Evolutionary conservation across 352 stramenopile species (phyloP).

Genomic region (Globisporangium irregulare): DNA sequence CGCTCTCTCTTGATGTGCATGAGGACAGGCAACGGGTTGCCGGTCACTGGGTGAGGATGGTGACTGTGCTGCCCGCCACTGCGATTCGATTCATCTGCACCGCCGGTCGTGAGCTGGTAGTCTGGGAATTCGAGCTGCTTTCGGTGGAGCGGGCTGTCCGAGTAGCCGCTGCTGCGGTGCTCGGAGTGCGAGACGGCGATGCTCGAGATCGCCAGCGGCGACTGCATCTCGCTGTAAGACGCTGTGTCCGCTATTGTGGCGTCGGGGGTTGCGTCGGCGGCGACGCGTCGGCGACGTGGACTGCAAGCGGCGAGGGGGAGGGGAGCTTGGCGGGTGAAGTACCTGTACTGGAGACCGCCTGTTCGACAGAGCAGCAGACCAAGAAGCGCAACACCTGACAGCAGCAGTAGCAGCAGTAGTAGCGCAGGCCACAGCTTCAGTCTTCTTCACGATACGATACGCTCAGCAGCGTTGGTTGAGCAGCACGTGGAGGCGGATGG

Average conservation of each 20-base stretch:
- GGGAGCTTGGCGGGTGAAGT: background rate
- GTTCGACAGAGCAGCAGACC: background rate
- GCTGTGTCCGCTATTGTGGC: conserved; percentile 6
- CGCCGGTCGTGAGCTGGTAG: conserved; percentile 16
- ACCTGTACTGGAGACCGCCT: background rate
- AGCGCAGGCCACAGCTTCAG: background rate
- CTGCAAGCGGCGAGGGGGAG: background rate
- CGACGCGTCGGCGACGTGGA: background rate
- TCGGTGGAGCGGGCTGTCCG: background rate
- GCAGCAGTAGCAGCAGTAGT: background rate
- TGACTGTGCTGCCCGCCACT: background rate
- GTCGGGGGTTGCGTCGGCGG: background rate
- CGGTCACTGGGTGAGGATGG: conserved; percentile 3
- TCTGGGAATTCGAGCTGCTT: conserved; percentile 35
- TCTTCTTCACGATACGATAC: background rate
- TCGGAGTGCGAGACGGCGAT: conserved; percentile 57
- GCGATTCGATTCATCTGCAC: background rate
- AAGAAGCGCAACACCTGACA: background rate
- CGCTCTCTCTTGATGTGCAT: conserved; percentile 37
- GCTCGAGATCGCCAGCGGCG: conserved; percentile 61
- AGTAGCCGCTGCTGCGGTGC: conserved; percentile 19
- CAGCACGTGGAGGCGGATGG: background rate
- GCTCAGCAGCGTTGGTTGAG: background rate
- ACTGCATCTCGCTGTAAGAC: conserved; percentile 34
- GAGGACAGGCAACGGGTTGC: conserved; percentile 38